Percentiles rank a stretch among this genome's conserved stretches.
phyloP scores from a whole-genome alignment of 768 basidiomycete species.

The Termitomyces heimii region DNA sequence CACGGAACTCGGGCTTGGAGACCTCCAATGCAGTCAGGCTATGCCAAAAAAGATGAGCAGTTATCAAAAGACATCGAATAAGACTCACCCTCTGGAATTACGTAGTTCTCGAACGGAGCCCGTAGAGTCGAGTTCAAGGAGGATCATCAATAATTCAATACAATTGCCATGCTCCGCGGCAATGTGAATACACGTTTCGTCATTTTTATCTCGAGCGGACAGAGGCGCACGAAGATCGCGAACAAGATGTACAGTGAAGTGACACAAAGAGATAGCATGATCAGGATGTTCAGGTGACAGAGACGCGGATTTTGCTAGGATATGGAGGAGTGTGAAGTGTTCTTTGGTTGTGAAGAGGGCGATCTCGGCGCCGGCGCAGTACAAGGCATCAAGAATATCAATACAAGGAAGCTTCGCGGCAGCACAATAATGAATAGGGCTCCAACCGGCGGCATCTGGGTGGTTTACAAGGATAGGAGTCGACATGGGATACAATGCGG shows the following conservation, averaged over 20 bases:
- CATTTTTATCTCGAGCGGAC: constrained; percentile 55
- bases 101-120: constrained; percentile 52
- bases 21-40: constrained; percentile 67
- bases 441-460: constrained; percentile 66
- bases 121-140: constrained; percentile 60
- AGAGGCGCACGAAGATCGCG: constrained; percentile 65
- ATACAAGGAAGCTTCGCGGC: constrained; percentile 48
- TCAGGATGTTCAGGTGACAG: constrained; percentile 26
- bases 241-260: constrained; percentile 63
- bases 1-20: constrained; percentile 60
- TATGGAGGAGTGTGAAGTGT: constrained; percentile 64
- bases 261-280: constrained; percentile 36
- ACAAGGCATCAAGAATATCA: constrained; percentile 62
- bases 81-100: constrained; percentile 65
- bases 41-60: constrained; percentile 17
- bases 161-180: constrained; percentile 72
- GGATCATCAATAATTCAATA: constrained; percentile 52
- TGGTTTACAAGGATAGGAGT: constrained; percentile 59
- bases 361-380: constrained; percentile 71
- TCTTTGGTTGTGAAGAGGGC: constrained; percentile 60
- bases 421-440: constrained; percentile 66
- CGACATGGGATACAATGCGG: constrained; percentile 37
- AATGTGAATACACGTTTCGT: constrained; percentile 76
- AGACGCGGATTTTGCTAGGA: constrained; percentile 43
- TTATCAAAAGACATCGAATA: background rate